Evolutionary conservation across 768 basidiomycete species (phyloP), one percentile per base, ranked within the genome.

Genomic region (Brasilioporus rufonigricans): DNA sequence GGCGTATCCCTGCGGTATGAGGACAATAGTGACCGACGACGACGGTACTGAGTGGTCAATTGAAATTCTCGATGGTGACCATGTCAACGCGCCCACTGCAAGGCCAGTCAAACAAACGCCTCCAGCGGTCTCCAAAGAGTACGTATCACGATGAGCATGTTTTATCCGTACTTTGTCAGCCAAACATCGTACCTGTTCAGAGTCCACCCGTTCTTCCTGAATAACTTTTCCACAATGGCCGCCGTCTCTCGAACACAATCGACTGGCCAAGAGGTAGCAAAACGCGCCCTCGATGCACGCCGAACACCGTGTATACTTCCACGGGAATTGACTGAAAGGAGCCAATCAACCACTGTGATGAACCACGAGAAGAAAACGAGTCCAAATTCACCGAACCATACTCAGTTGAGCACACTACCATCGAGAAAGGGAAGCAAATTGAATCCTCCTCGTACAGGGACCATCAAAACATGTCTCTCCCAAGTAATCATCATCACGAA

Each of bases 31-130:
- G 31, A 43, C 47, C 23, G 57, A 69, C 55, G 56, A 61, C 33
- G 55, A 58, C 14, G 59, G 56, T 13, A 52, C 67, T 23, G 69
- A 72, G 38, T 69, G 63, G 60, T 71, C 69, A 24, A 59, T 71
- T 35, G 71, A 72, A 53, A 69, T 71, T 33, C 32, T 65, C 38
- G 69, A 71, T 9, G 69, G 44, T 40, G 65, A 71, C 18, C 63
- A 39, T 45, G 47, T 53, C 46, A 49, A 55, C 18, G 47, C 33
- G 14, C 54, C 52, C 19, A 29, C 26, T 49, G 53, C 53, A 58
- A 58, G 61, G 57, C 16, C 19, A 5, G 50, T 58, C 65, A 65
- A 69, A 65, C 60, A 58, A 63, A 50, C 38, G 50, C 27, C 43
- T 10, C 21, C 55, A 54, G 52, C 54, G 21, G 10, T 44, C 3